Evolutionary conservation across 192 early-diverging fungal genomes (phyloP).

Genomic region (Entomortierella parvispora): DNA sequence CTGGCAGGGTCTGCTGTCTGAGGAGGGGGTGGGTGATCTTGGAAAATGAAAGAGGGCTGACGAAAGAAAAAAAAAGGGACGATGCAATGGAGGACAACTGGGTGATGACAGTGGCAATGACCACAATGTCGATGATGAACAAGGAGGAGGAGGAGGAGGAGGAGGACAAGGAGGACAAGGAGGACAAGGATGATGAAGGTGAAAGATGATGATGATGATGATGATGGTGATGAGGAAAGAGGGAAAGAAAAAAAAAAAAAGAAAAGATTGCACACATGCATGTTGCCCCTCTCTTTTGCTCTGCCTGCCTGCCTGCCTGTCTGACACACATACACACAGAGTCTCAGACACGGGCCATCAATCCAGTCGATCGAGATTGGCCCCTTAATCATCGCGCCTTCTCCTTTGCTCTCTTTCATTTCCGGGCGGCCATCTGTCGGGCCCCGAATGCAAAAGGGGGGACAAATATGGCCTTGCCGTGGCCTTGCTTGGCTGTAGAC

Average conservation of each 20-base stretch:
- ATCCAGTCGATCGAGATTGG: too few relatives aligned
- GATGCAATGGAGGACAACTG: neutral
- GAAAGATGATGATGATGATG: neutral
- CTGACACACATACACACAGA: too few relatives aligned
- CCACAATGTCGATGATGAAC: neutral
- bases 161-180: neutral
- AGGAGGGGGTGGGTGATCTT: neutral
- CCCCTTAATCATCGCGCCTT: too few relatives aligned
- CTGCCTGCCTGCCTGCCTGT: too few relatives aligned
- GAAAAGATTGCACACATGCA: neutral
- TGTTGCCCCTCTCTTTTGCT: too few relatives aligned
- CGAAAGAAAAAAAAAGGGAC: neutral
- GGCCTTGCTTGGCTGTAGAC: too few relatives aligned
- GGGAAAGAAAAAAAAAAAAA: constrained; percentile 3
- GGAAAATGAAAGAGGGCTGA: neutral
- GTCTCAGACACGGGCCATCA: too few relatives aligned
- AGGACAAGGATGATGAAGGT: too few relatives aligned
- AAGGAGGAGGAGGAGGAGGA: neutral
- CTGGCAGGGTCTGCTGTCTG: neutral
- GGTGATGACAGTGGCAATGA: neutral
- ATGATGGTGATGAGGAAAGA: constrained; percentile 7
- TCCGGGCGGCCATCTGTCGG: too few relatives aligned
- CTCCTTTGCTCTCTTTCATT: too few relatives aligned
- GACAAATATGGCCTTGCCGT: too few relatives aligned
- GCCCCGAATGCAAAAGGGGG: too few relatives aligned